Conservation (phyloP, 1,284 basidiomycete genomes). For the Ceratobasidium sp. region DNA sequence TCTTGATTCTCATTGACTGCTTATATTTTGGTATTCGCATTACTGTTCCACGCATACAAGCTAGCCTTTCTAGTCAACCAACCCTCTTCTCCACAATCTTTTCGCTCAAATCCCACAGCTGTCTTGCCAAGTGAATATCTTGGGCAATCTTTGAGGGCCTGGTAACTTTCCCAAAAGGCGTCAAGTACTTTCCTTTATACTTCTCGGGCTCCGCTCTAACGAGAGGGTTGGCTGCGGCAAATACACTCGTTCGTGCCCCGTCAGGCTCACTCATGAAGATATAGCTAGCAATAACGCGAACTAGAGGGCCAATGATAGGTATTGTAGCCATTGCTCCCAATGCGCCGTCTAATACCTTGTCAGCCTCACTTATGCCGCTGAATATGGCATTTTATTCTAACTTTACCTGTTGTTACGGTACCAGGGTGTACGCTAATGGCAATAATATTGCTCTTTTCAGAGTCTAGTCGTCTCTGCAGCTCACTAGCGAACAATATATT, state of each 20-base stretch:
- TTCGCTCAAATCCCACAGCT: slow-evolving; percentile 46
- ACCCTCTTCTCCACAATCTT: slow-evolving; percentile 40
- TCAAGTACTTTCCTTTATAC: slow-evolving; percentile 49
- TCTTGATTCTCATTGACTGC: too few relatives aligned
- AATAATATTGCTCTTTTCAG: slow-evolving; percentile 43
- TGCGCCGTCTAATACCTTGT: neutral
- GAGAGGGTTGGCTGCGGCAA: slow-evolving; percentile 50
- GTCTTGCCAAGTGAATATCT: slow-evolving; percentile 41
- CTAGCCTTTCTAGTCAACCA: too few relatives aligned
- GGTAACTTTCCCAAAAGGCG: slow-evolving; percentile 47
- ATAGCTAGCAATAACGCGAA: neutral
- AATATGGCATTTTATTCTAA: too few relatives aligned
- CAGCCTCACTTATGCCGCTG: too few relatives aligned
- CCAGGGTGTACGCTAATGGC: slow-evolving; percentile 45
- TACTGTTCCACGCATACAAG: too few relatives aligned
- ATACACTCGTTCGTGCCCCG: slow-evolving; percentile 52
- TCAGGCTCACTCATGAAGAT: slow-evolving; percentile 46
- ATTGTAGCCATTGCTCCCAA: neutral
- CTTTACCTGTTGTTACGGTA: slow-evolving; percentile 43
- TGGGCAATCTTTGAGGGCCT: slow-evolving; percentile 36
- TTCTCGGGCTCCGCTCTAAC: slow-evolving; percentile 46
- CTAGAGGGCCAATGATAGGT: neutral
- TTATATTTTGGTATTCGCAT: too few relatives aligned
- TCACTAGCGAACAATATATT: slow-evolving; percentile 47
- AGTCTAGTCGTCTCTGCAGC: slow-evolving; percentile 45